Conservation (phyloP, 2,329 filamentous ascomycete genomes). For the Epichloe uncinata region DNA sequence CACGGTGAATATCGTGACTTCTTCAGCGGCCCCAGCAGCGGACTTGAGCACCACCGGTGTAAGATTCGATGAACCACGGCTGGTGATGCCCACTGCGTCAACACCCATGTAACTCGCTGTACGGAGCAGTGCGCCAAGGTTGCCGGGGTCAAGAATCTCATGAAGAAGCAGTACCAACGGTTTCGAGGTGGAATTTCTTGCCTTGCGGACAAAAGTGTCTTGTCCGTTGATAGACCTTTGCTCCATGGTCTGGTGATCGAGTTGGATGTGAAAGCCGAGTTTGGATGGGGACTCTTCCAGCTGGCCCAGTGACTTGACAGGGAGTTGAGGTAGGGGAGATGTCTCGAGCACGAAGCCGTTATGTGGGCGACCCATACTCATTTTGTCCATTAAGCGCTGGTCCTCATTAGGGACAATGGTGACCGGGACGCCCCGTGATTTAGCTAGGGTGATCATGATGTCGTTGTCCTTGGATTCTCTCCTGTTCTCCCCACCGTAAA, state of each 20-base stretch:
- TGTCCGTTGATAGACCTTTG: slow-evolving; percentile 61
- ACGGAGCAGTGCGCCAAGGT: slow-evolving; percentile 79
- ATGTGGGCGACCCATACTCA: slow-evolving; percentile 71
- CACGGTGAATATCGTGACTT: slow-evolving; percentile 59
- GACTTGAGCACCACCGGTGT: slow-evolving; percentile 74
- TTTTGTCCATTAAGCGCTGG: slow-evolving; percentile 63
- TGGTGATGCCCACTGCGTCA: slow-evolving; percentile 67
- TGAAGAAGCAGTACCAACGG: slow-evolving; percentile 65
- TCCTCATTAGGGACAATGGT: slow-evolving; percentile 46
- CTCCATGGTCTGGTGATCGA: slow-evolving; percentile 60
- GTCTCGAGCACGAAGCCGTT: slow-evolving; percentile 83
- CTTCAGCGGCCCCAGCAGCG: slow-evolving; percentile 76
- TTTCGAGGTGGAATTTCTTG: slow-evolving; percentile 27
- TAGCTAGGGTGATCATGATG: slow-evolving; percentile 32
- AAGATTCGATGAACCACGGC: slow-evolving; percentile 58
- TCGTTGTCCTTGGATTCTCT: slow-evolving; percentile 33
- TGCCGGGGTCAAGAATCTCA: slow-evolving; percentile 72
- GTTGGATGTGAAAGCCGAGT: slow-evolving; percentile 41
- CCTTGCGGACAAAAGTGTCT: slow-evolving; percentile 31
- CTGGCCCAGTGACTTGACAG: slow-evolving; percentile 44
- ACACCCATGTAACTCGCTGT: slow-evolving; percentile 85
- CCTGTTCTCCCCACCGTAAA: slow-evolving; percentile 48
- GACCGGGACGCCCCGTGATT: slow-evolving; percentile 37
- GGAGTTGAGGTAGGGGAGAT: slow-evolving; percentile 64
- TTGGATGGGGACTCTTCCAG: slow-evolving; percentile 30